Base-by-base conservation (phyloP, 2,329 filamentous ascomycete genomes). In the Akanthomyces muscarius region DNA sequence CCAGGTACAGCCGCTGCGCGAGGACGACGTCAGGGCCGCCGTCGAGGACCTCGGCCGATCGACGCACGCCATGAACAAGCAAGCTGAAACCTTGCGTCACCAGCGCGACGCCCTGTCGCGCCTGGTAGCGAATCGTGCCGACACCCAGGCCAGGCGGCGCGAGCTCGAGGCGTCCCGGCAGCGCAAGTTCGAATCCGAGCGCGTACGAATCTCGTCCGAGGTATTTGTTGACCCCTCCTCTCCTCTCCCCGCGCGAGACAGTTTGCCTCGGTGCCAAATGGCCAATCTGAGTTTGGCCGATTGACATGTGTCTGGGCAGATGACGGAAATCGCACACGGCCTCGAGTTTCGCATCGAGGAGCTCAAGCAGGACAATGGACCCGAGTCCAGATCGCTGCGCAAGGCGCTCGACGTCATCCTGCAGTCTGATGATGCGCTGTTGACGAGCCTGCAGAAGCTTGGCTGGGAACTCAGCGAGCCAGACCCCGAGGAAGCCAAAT, bases 381-480 rank as follows among this genome's bases (percentile, higher is more conserved):
- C 28, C 42, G n/a, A 50, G 8, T 76, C 80, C 0, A 77, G 77
- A 4, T 71, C 76, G 1, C 71, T 87, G 18, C 80, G 79, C 53
- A 76, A 80, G 62, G 80, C 79, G 0, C 75, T 86, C 0, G 78
- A 80, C 25, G 76, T 75, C 18, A 72, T 83, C 13, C 74, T 89
- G 10, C 77, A 79, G 10, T 83, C 85, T 1, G 88, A 91, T 64
- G 87, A 91, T 69, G 86, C 84, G 65, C 77, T 90, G 2, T 75
- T 91, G 1, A 78, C 82, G 23, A 86, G 86, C 64, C 76, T 91
- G 3, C 86, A 89, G 69, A 89, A 89, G 66, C 79, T 91, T 2
- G 82, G 87, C 0, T 81, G 81, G 64, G 86, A 87, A 66, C 78
- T 90, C 4, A 78, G 85, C 11, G 77, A 78, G 5, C 78, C 81